Evolutionary conservation across 2,329 filamentous ascomycete genomes (phyloP).

Genomic region (Xenoacremonium recifei): DNA sequence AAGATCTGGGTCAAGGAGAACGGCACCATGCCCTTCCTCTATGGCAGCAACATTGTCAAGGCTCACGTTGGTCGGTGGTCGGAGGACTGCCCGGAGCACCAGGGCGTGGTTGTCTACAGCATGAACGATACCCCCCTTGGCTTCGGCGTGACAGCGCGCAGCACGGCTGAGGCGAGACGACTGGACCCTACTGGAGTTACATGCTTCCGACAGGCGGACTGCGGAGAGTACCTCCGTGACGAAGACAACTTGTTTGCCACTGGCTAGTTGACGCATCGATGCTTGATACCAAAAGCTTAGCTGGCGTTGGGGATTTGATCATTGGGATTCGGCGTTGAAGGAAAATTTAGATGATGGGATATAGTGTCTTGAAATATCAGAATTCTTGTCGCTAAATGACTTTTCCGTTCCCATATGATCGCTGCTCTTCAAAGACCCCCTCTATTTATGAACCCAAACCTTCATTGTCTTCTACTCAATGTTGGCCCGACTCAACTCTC

Average conservation of each 20-base stretch:
- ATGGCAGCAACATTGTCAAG: conserved; percentile 83
- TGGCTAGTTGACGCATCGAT: conserved; percentile 31
- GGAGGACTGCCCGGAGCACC: conserved; percentile 91
- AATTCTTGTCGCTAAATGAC: conserved; percentile 10
- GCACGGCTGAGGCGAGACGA: conserved; percentile 77
- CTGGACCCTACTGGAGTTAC: conserved; percentile 89
- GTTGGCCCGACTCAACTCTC: conserved; percentile 19
- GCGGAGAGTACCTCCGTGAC: conserved; percentile 91
- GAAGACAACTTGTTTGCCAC: conserved; percentile 64
- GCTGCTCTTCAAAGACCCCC: not conserved
- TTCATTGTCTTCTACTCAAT: conserved; percentile 20
- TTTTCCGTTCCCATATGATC: not conserved
- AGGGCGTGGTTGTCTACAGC: conserved; percentile 83
- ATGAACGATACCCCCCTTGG: conserved; percentile 95
- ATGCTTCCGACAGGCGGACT: conserved; percentile 88
- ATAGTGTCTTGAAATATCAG: conserved; percentile 21
- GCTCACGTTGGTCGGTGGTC: conserved; percentile 74
- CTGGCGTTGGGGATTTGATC: conserved; percentile 20
- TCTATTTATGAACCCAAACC: not conserved
- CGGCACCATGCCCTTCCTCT: conserved; percentile 96
- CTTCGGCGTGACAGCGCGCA: conserved; percentile 88
- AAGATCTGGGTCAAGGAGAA: conserved; percentile 98
- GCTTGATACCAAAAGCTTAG: too few species aligned
- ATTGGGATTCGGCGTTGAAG: too few species aligned
- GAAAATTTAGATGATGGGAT: conserved; percentile 13